These are phyloP conservation scores for Apiospora koreana DNA, from an alignment of 2,329 filamentous ascomycete species.

Conservation along the genomic window DNA sequence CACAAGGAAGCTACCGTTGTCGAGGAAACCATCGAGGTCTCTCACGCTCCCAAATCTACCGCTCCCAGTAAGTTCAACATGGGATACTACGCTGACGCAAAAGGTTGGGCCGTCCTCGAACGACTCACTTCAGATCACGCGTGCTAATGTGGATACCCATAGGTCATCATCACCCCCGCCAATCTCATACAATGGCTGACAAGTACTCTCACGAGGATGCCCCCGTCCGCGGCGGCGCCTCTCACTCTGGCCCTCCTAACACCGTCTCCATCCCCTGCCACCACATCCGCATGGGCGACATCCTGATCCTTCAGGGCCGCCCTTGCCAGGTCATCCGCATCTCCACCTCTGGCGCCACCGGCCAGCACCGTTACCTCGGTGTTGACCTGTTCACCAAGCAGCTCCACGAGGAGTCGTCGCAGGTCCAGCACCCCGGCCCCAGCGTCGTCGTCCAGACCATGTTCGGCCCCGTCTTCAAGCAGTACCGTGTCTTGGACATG, in stretches of 20 bases:
- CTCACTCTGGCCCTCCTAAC: constrained; percentile 57
- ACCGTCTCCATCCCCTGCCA: constrained; percentile 98
- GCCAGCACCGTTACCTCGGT: constrained; percentile 99
- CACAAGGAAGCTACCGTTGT: constrained; percentile 28
- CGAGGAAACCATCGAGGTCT: background rate
- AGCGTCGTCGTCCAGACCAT: constrained; percentile 99
- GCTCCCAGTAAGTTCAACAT: constrained; percentile 51
- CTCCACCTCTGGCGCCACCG: constrained; percentile 95
- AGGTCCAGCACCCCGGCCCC: constrained; percentile 94
- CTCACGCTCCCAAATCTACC: constrained; percentile 33
- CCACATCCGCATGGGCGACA: constrained; percentile 98
- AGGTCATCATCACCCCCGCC: constrained; percentile 62
- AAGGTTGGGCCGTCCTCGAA: constrained; percentile 45
- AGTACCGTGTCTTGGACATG: constrained; percentile 99
- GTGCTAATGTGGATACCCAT: constrained; percentile 6
- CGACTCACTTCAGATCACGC: background rate
- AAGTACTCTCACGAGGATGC: constrained; percentile 47
- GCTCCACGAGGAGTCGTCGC: constrained; percentile 97
- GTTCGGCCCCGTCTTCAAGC: constrained; percentile 99
- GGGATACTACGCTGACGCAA: constrained; percentile 64
- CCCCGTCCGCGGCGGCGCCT: constrained; percentile 50
- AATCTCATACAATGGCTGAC: constrained; percentile 58
- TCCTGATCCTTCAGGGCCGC: constrained; percentile 97
- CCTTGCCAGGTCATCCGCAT: constrained; percentile 99
- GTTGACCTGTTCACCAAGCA: constrained; percentile 99